phyloP scores from a whole-genome alignment of 139 green algal species.

The Micractinium conductrix region DNA sequence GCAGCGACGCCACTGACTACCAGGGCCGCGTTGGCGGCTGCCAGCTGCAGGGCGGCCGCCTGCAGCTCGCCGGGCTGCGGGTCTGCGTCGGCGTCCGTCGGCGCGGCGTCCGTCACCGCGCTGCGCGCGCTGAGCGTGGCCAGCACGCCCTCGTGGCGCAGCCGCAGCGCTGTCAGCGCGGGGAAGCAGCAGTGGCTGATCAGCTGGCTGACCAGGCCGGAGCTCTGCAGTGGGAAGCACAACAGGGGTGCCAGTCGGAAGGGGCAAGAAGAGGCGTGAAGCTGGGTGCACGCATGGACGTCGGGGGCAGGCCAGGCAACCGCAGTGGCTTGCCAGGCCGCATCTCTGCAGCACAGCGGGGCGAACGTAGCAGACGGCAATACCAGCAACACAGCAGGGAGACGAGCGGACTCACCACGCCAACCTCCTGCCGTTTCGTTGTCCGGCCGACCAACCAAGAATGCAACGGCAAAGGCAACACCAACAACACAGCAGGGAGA shows the following conservation, averaged over 20 bases:
- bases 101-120: neutral
- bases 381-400: neutral
- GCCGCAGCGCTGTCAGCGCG: neutral
- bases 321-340: too few species aligned
- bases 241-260: too few species aligned
- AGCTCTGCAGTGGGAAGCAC: slow-evolving; percentile 52
- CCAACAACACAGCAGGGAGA: neutral
- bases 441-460: neutral
- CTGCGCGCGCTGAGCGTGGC: neutral
- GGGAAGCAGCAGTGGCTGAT: slow-evolving; percentile 26
- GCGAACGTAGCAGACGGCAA: too few species aligned
- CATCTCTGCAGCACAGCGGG: too few species aligned
- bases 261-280: too few species aligned
- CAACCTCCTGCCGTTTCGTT: neutral
- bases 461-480: neutral
- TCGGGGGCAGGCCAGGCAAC: too few species aligned
- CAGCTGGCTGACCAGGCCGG: slow-evolving; percentile 55
- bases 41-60: neutral
- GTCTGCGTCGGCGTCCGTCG: neutral
- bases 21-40: neutral
- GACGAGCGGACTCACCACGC: slow-evolving; percentile 7
- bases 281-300: too few species aligned
- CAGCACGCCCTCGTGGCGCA: neutral
- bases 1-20: too few species aligned
- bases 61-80: neutral